Percentiles rank a stretch among this genome's conserved stretches.
Conservation (phyloP, 2,329 filamentous ascomycete genomes). For the Sporothrix curviconia region DNA sequence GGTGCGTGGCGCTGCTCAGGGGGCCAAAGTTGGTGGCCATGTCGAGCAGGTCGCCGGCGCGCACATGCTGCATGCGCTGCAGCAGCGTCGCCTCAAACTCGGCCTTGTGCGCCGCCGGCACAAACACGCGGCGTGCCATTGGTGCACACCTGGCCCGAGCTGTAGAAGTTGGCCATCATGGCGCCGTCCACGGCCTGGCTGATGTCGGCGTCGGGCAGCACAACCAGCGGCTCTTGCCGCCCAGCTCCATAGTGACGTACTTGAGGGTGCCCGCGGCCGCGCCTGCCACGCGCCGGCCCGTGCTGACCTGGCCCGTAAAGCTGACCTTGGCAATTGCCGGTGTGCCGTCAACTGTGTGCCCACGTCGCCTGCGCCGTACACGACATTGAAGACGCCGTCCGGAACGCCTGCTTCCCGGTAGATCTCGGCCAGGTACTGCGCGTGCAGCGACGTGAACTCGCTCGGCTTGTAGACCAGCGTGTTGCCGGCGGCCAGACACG, state of each 20-base stretch:
- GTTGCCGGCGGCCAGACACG: conserved; percentile 39
- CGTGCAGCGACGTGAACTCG: conserved; percentile 36
- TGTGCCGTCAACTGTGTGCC: conserved; percentile 20
- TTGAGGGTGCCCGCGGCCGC: conserved; percentile 55
- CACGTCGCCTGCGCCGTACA: conserved; percentile 34
- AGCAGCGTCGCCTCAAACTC: conserved; percentile 41
- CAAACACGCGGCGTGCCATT: conserved; percentile 85
- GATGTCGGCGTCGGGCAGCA: conserved; percentile 73
- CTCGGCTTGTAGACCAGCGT: conserved; percentile 38
- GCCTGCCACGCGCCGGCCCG: conserved; percentile 57
- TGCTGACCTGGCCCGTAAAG: conserved; percentile 64
- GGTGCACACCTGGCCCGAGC: conserved; percentile 84
- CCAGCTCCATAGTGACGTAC: conserved; percentile 65
- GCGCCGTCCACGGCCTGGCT: conserved; percentile 79
- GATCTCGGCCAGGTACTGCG: conserved; percentile 31
- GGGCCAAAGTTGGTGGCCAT: conserved; percentile 75
- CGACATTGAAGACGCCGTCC: conserved; percentile 36
- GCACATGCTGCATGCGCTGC: conserved; percentile 62
- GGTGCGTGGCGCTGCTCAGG: conserved; percentile 66
- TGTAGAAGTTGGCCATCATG: conserved; percentile 93
- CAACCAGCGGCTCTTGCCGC: conserved; percentile 58
- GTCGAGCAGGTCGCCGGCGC: conserved; percentile 67
- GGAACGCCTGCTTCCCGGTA: conserved; percentile 38
- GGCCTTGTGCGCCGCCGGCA: conserved; percentile 58
- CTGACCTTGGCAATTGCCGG: conserved; percentile 54